These are phyloP conservation scores for Byssoonygena ceratinophila DNA, from an alignment of 2,329 filamentous ascomycete genomes.

Conservation along the genomic window DNA sequence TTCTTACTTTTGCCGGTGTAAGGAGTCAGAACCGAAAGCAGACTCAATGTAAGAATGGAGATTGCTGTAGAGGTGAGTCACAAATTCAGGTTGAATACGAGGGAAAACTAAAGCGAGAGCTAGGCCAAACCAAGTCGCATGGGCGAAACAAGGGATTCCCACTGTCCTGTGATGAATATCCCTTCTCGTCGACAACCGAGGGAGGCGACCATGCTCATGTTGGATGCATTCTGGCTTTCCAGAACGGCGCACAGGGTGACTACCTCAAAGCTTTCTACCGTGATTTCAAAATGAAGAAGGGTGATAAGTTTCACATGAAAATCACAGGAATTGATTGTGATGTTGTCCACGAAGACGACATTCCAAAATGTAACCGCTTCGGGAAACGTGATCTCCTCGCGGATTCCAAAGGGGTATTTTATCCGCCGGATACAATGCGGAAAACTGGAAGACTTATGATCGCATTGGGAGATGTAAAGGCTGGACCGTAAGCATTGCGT, in stretches of 20 bases:
- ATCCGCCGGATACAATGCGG: conserved; percentile 1
- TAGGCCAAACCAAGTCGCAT: conserved; percentile 2
- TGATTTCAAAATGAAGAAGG: neutral
- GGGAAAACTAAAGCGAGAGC: neutral
- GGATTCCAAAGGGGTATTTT: conserved; percentile 1
- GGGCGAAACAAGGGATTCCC: neutral
- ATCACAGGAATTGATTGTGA: conserved; percentile 10
- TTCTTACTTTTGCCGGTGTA: neutral
- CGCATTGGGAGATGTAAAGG: neutral
- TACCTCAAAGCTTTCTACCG: neutral
- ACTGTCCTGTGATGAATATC: conserved; percentile 4
- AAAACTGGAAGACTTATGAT: conserved; percentile 2
- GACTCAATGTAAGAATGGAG: neutral
- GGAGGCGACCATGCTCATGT: conserved; percentile 1
- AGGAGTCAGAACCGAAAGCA: neutral
- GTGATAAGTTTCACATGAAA: conserved; percentile 4
- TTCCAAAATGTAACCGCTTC: conserved; percentile 3
- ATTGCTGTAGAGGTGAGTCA: neutral
- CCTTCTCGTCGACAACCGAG: neutral
- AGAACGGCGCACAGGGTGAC: conserved; percentile 9
- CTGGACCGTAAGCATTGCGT: neutral
- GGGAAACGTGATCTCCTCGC: conserved; percentile 6
- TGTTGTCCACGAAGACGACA: conserved; percentile 5
- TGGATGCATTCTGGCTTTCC: conserved; percentile 6
- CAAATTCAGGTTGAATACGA: neutral